These are phyloP conservation scores for Corymbia citriodora DNA, from an alignment of 441 rosid species.

Conservation along the genomic window DNA sequence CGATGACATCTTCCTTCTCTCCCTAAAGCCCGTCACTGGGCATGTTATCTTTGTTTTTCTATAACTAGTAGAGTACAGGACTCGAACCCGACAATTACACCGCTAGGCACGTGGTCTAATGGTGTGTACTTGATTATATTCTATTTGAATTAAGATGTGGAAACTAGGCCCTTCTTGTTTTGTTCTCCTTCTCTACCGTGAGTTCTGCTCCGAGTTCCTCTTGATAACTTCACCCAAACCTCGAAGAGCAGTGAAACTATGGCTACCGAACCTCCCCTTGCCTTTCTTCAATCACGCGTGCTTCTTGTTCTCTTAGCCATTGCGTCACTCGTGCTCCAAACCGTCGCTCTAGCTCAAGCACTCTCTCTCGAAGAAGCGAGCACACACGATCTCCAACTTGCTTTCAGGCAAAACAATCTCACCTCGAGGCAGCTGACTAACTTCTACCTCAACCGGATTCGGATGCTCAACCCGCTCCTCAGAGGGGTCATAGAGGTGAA, in stretches of 20 bases:
- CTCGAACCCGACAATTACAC: too few species aligned
- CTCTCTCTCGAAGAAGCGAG: conserved; percentile 50
- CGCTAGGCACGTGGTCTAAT: neutral
- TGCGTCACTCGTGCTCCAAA: neutral
- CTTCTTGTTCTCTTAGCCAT: neutral
- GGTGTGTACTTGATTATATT: neutral
- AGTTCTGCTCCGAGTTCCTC: neutral
- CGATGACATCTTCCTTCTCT: neutral
- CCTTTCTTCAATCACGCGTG: neutral
- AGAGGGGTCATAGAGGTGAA: conserved; percentile 62
- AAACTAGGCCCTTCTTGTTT: neutral
- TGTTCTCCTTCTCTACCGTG: neutral
- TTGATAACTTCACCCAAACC: neutral
- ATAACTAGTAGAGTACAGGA: too few species aligned
- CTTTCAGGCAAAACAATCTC: conserved; percentile 38
- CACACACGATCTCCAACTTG: conserved; percentile 33
- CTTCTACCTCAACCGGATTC: conserved; percentile 49
- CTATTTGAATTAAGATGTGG: neutral
- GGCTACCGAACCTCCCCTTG: neutral
- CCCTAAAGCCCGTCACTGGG: neutral
- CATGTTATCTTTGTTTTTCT: too few species aligned
- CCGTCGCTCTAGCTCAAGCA: neutral
- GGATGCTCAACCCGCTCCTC: conserved; percentile 43
- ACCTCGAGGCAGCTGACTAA: conserved; percentile 56
- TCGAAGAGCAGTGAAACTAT: neutral